Percentiles rank a stretch among this genome's conserved stretches.
Conservation (phyloP, 345 rosid species). For the Punica granatum region DNA sequence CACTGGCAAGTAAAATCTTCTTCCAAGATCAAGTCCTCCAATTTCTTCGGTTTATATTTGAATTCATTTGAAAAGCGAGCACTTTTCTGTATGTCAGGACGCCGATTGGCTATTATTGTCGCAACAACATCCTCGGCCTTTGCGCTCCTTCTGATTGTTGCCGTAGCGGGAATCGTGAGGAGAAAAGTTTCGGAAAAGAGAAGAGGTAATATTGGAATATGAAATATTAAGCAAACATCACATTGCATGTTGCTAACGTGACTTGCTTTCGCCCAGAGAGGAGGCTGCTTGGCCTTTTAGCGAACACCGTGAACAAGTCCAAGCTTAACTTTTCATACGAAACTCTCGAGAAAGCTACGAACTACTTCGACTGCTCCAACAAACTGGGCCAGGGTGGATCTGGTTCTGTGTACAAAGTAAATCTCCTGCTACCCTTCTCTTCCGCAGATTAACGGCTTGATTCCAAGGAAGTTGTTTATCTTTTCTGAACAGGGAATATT, state of each 20-base stretch:
- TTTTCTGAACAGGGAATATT: slow-evolving; percentile 40
- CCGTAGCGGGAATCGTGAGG: slow-evolving; percentile 28
- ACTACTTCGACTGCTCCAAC: slow-evolving; percentile 59
- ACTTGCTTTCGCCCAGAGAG: slow-evolving; percentile 35
- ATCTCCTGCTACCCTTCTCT: neutral
- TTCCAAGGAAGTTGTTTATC: neutral
- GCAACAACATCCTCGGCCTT: slow-evolving; percentile 38
- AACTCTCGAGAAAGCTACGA: slow-evolving; percentile 68
- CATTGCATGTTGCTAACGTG: neutral
- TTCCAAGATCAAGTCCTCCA: neutral
- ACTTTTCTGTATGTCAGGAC: slow-evolving; percentile 26
- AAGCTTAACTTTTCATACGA: slow-evolving; percentile 68
- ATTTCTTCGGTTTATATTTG: neutral
- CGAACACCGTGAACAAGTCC: slow-evolving; percentile 47
- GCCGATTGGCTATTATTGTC: slow-evolving; percentile 37
- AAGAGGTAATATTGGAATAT: slow-evolving; percentile 32
- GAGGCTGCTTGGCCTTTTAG: slow-evolving; percentile 55
- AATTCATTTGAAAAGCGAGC: neutral
- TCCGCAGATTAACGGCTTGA: neutral
- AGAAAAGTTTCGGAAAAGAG: slow-evolving; percentile 35
- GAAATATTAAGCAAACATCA: neutral
- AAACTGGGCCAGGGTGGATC: slow-evolving; percentile 94
- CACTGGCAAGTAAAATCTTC: neutral
- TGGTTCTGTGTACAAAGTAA: slow-evolving; percentile 78
- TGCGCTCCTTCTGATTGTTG: slow-evolving; percentile 43